phyloP scores from a whole-genome alignment of 306 rosid species.

The Quercus parvula region DNA sequence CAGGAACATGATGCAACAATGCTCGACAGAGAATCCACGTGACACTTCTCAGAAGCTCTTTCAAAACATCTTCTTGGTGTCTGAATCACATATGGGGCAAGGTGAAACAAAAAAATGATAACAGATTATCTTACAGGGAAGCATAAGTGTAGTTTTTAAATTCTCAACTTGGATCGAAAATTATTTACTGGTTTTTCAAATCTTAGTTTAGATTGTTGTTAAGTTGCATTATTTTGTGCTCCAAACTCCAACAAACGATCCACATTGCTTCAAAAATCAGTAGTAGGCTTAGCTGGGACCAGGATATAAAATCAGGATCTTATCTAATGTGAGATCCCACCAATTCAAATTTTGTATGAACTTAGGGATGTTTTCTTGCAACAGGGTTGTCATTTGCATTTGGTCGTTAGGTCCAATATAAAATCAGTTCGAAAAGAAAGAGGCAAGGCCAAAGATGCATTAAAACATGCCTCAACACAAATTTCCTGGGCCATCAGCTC shows the following conservation, averaged over 20 bases:
- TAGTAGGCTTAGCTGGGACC: not conserved
- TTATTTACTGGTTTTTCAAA: not conserved
- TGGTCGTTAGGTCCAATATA: not conserved
- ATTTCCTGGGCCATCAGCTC: not conserved
- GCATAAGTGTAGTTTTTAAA: not conserved
- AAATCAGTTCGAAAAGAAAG: not conserved
- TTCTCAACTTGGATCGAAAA: not conserved
- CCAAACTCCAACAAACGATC: not conserved
- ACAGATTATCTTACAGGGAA: slow-evolving; percentile 4
- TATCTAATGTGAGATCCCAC: not conserved
- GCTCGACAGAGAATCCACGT: slow-evolving; percentile 72
- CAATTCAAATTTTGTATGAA: not conserved
- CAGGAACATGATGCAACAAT: slow-evolving; percentile 94
- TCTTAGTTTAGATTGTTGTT: not conserved
- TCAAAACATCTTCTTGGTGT: slow-evolving; percentile 92
- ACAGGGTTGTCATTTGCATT: not conserved
- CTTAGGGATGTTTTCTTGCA: not conserved
- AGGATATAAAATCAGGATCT: not conserved
- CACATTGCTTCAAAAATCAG: not conserved
- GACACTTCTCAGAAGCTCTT: slow-evolving; percentile 87
- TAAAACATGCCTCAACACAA: not conserved
- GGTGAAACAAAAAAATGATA: slow-evolving; percentile 11
- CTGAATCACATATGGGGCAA: slow-evolving; percentile 37
- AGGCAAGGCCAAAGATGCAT: not conserved
- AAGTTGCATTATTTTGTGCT: not conserved